Base-by-base conservation (phyloP, 1,139 yeast species). In the Yamadazyma taylorii region DNA sequence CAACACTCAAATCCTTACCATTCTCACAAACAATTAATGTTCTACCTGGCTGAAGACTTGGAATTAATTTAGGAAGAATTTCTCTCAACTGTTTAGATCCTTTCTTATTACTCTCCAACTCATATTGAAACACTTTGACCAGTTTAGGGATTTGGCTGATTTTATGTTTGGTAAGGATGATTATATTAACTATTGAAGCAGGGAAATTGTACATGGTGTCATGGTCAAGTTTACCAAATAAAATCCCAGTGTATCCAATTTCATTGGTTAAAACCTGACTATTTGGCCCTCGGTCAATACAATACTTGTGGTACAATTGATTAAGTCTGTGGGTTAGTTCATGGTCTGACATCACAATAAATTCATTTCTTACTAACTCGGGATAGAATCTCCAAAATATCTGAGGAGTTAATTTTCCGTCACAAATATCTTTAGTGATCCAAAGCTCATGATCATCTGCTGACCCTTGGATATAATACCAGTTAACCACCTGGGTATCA, bases 401-500 rank as follows among this genome's bases (percentile, higher is more conserved):
- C 1, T 54, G 49, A 0, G 92, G 79, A 1, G 69, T 72, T 17
- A 88, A 57, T 0, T 70, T 48, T 4, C 70, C 70, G 1, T 49
- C 38, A 32, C 67, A 60, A 1, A 66, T 37, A 2, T 58, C 69
- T 5, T 63, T 55, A 0, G 72, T 58, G 0, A 89, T 80, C 97
- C 96, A 89, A 17, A 83, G 65, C 51, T 89, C 96, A 55, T 89
- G 96, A 52, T 89, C 96, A 58, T 89, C 97, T 0, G 94, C 96
- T 0, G 96, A 89, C 1, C 96, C 96, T 58, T 87, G 96, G 2
- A 88, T 83, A 54, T 89, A 89, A 21, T 57, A 52, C 60, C 66
- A 63, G 2, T 55, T 36, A 11, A 45, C 16, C 31, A 29, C 23
- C 15, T 36, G 28, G 10, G 16, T 37, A 13, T 31, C 41, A 12